Evolutionary conservation across 805 yeast genomes (phyloP).

Genomic region (Lachancea lanzarotensis): DNA sequence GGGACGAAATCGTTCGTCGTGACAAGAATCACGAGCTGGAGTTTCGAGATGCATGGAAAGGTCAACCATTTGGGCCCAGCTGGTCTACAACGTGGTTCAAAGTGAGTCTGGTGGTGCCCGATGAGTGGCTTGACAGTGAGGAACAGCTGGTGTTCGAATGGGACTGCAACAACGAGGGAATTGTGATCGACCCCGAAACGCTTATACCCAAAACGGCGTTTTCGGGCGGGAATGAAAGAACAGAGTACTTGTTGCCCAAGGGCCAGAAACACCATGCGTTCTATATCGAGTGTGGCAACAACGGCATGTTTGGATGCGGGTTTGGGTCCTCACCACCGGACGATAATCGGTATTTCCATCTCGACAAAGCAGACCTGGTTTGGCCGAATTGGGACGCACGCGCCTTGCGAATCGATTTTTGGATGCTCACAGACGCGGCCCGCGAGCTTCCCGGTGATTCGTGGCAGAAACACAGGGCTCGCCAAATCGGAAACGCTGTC

Average conservation of each 20-base stretch:
- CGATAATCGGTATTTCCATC: slow-evolving; percentile 61
- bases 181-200: slow-evolving; percentile 59
- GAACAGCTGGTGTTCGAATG: slow-evolving; percentile 64
- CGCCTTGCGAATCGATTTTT: slow-evolving; percentile 69
- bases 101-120: slow-evolving; percentile 58
- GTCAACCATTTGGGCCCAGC: slow-evolving; percentile 83
- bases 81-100: slow-evolving; percentile 97
- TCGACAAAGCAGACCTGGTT: slow-evolving; percentile 68
- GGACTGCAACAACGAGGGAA: slow-evolving; percentile 83
- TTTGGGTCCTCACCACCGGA: slow-evolving; percentile 59
- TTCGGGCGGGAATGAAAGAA: slow-evolving; percentile 79
- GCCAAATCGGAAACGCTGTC: slow-evolving; percentile 70
- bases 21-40: slow-evolving; percentile 26
- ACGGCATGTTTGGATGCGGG: slow-evolving; percentile 87
- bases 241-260: slow-evolving; percentile 61
- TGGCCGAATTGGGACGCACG: slow-evolving; percentile 78
- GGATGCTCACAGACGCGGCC: slow-evolving; percentile 87
- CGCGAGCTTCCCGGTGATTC: slow-evolving; percentile 69
- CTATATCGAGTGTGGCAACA: slow-evolving; percentile 86
- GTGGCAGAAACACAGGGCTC: slow-evolving; percentile 81
- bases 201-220: slow-evolving; percentile 73
- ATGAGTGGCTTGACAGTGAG: slow-evolving; percentile 37
- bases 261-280: slow-evolving; percentile 52
- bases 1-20: slow-evolving; percentile 24
- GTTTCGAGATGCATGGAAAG: slow-evolving; percentile 56